phyloP scores from a whole-genome alignment of 306 rosid genomes.

The Phaseolus lunatus region DNA sequence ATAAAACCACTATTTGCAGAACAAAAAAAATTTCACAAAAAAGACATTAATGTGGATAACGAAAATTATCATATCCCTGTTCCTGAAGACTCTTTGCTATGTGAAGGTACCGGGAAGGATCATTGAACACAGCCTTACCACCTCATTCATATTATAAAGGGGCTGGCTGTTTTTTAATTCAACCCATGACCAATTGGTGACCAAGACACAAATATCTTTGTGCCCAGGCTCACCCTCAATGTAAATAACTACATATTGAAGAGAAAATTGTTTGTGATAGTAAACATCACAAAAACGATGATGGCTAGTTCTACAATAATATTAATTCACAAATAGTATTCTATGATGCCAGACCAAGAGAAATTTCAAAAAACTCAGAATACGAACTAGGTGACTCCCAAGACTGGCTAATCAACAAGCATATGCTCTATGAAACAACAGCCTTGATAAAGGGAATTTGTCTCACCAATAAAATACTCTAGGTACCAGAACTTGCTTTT shows the following conservation, averaged over 20 bases:
- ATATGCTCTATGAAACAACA: constrained; percentile 36
- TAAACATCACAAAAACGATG: neutral
- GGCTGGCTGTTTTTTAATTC: neutral
- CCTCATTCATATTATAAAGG: neutral
- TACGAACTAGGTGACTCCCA: constrained; percentile 31
- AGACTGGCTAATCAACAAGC: constrained; percentile 39
- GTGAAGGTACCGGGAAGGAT: neutral
- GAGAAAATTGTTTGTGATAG: neutral
- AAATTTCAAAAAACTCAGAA: constrained; percentile 32
- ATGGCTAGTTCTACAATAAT: constrained; percentile 5
- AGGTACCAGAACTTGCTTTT: constrained; percentile 79
- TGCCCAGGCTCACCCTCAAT: neutral
- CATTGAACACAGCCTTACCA: neutral
- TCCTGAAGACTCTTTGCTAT: neutral
- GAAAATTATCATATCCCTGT: neutral
- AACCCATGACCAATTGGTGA: neutral
- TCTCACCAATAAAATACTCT: constrained; percentile 61
- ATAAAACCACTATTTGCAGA: neutral
- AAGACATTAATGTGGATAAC: neutral
- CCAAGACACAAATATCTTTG: neutral
- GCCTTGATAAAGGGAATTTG: constrained; percentile 36
- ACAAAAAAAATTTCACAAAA: constrained; percentile 29
- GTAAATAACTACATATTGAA: neutral
- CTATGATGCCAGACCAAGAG: neutral
- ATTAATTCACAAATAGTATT: constrained; percentile 14